These are phyloP conservation scores for Pleurozium schreberi DNA, from an alignment of 225 moss, liverwort and hornwort genomes.

Conservation along the genomic window DNA sequence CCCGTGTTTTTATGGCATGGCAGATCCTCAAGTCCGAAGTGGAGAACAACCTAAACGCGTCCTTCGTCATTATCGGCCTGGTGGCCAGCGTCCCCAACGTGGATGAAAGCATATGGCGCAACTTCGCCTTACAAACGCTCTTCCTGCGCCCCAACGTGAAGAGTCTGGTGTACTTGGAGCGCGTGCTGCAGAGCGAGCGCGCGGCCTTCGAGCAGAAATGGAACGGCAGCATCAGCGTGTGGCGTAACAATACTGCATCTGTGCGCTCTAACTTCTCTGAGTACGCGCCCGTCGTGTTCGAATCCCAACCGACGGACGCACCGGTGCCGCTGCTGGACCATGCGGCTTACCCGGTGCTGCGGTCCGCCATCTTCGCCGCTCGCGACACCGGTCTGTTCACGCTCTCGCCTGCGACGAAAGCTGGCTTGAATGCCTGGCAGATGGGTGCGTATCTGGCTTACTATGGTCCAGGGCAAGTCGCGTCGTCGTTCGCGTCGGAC, in stretches of 20 bases:
- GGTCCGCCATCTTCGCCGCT: conserved; percentile 20
- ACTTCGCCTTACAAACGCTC: conserved; percentile 34
- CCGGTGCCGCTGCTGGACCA: conserved; percentile 11
- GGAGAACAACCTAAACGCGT: conserved; percentile 76
- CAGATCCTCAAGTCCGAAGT: conserved; percentile 61
- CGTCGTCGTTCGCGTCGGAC: conserved; percentile 9
- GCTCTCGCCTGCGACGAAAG: conserved; percentile 38
- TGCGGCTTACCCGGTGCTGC: conserved; percentile 1
- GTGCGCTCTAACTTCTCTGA: conserved; percentile 29
- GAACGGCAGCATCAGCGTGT: conserved; percentile 29
- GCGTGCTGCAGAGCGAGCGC: conserved; percentile 46
- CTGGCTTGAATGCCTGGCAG: conserved; percentile 24
- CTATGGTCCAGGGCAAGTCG: conserved; percentile 22
- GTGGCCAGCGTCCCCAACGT: conserved; percentile 25
- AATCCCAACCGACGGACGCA: background rate
- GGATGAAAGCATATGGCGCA: conserved; percentile 28
- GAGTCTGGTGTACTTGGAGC: conserved; percentile 37
- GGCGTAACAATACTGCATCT: background rate
- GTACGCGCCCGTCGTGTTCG: conserved; percentile 60
- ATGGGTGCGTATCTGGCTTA: conserved; percentile 64
- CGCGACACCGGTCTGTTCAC: conserved; percentile 41
- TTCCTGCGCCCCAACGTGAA: conserved; percentile 48
- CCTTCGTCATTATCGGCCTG: conserved; percentile 63
- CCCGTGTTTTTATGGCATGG: background rate
- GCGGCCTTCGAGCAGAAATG: conserved; percentile 37